These are phyloP conservation scores for Endocalyx cinctus DNA, from an alignment of 2,329 filamentous ascomycete species.

Conservation along the genomic window DNA sequence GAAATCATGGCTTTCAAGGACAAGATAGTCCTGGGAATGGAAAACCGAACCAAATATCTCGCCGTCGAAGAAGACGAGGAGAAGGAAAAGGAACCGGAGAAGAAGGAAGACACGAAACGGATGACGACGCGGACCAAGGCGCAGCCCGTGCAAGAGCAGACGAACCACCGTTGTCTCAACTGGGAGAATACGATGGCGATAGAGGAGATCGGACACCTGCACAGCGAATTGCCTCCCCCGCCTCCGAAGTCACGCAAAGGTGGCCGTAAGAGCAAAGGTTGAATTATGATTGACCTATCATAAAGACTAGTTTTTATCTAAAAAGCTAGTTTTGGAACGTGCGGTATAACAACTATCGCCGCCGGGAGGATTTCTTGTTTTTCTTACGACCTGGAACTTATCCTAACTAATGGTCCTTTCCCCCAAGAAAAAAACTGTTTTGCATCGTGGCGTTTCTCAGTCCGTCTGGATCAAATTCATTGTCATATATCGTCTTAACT, in stretches of 20 bases:
- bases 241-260: constrained; percentile 47
- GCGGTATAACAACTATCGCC: no score
- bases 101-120: constrained; percentile 33
- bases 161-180: constrained; percentile 43
- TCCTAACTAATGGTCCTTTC: no score
- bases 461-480: no score
- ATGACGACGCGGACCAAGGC: constrained; percentile 43
- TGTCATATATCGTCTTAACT: no score
- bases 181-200: constrained; percentile 56
- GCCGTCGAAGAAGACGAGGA: constrained; percentile 34
- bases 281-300: no score
- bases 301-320: no score
- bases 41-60: constrained; percentile 71
- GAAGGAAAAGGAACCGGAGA: constrained; percentile 29
- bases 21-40: constrained; percentile 74
- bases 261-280: constrained; percentile 36
- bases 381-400: no score
- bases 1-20: constrained; percentile 75
- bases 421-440: no score
- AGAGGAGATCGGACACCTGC: constrained; percentile 53
- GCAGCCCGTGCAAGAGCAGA: constrained; percentile 42
- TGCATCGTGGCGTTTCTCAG: no score
- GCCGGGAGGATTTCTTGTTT: no score
- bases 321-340: no score
- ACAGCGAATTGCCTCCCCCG: constrained; percentile 51